Percentiles rank a stretch among this genome's conserved stretches.
These are phyloP conservation scores for Peronospora belbahrii DNA, from an alignment of 352 stramenopile species.

Conservation along the genomic window DNA sequence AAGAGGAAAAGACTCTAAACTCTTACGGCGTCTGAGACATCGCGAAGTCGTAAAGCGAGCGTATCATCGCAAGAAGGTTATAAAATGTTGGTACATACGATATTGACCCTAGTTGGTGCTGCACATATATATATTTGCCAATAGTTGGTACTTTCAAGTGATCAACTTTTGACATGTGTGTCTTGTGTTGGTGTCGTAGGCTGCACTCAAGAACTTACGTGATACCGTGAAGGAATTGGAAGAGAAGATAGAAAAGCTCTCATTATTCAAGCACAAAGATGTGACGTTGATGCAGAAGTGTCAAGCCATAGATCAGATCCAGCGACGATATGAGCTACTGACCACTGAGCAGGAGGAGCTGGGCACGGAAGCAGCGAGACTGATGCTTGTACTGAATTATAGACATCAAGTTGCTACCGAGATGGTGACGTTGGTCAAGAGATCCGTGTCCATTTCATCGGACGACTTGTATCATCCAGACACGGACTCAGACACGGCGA, in stretches of 20 bases:
- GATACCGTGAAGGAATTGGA: conserved; percentile 53
- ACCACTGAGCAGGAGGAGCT: conserved; percentile 35
- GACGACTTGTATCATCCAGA: conserved; percentile 18
- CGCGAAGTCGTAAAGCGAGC: conserved; percentile 67
- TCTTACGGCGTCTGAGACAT: conserved; percentile 51
- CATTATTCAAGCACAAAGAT: conserved; percentile 14
- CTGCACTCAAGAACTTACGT: conserved; percentile 38
- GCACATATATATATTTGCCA: too few relatives aligned
- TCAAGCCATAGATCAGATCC: conserved; percentile 15
- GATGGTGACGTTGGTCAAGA: conserved; percentile 20
- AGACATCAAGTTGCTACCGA: conserved; percentile 35
- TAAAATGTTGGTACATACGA: not conserved
- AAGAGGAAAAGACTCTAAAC: conserved; percentile 3
- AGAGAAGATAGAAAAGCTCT: conserved; percentile 37
- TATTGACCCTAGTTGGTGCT: too few relatives aligned
- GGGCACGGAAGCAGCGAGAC: conserved; percentile 29
- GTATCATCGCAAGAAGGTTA: conserved; percentile 68
- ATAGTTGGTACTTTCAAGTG: too few relatives aligned
- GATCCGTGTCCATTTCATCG: conserved; percentile 11
- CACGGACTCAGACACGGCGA: conserved; percentile 26
- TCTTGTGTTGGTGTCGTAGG: too few relatives aligned
- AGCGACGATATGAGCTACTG: conserved; percentile 32
- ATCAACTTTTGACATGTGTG: too few relatives aligned
- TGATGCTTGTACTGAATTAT: conserved; percentile 36
- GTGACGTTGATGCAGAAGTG: not conserved